Percentiles rank a stretch among this genome's conserved stretches.
These are phyloP conservation scores for Colletotrichum limetticola DNA, from an alignment of 2,329 filamentous ascomycete genomes.

Conservation along the genomic window DNA sequence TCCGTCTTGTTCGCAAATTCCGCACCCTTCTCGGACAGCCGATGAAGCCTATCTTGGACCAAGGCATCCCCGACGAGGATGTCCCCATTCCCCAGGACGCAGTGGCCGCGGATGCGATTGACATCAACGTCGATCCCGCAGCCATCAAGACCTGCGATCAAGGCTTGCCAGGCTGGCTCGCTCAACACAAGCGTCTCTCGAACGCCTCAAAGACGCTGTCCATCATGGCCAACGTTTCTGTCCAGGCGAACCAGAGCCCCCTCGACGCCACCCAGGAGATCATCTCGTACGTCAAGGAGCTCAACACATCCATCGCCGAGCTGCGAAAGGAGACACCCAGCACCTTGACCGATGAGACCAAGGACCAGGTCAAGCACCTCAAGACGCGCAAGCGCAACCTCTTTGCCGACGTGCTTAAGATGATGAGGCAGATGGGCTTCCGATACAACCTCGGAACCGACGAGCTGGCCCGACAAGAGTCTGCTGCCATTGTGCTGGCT, in stretches of 20 bases:
- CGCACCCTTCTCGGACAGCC: constrained; percentile 81
- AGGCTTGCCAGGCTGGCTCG: constrained; percentile 49
- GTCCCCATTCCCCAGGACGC: not conserved
- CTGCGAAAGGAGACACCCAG: constrained; percentile 86
- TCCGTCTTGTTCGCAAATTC: constrained; percentile 92
- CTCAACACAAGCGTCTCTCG: constrained; percentile 72
- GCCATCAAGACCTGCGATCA: constrained; percentile 46
- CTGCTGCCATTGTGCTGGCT: constrained; percentile 76
- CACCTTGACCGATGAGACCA: constrained; percentile 87
- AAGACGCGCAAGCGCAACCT: constrained; percentile 91
- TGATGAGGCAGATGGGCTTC: constrained; percentile 88
- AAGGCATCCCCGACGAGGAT: constrained; percentile 66
- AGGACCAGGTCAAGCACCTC: constrained; percentile 84
- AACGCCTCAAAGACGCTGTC: constrained; percentile 76
- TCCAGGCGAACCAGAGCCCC: not conserved
- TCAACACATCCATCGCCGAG: constrained; percentile 75
- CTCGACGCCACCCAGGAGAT: constrained; percentile 49
- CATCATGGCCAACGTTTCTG: constrained; percentile 77
- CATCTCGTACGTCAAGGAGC: constrained; percentile 73
- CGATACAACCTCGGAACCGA: constrained; percentile 82
- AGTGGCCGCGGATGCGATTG: constrained; percentile 38
- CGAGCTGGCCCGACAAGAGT: constrained; percentile 77
- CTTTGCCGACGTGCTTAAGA: constrained; percentile 87
- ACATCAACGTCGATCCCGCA: constrained; percentile 28
- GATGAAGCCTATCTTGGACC: constrained; percentile 71